These are phyloP conservation scores for Trapa bicornis DNA, from an alignment of 345 rosid genomes.

Conservation along the genomic window DNA sequence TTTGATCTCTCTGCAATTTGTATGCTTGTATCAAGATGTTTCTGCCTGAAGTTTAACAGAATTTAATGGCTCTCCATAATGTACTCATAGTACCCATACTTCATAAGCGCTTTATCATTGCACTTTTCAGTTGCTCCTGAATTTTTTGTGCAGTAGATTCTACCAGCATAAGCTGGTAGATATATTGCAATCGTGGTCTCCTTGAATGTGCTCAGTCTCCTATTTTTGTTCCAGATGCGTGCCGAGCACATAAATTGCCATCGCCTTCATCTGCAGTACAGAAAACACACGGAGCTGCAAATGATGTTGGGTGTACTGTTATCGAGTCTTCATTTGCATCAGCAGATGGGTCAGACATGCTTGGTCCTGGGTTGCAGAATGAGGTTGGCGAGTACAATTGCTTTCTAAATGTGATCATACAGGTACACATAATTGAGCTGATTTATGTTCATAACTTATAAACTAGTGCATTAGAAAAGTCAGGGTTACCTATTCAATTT, in stretches of 20 bases:
- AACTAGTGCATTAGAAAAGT: background rate
- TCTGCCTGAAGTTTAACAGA: background rate
- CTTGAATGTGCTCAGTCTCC: background rate
- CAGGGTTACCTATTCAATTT: background rate
- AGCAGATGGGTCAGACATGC: conserved; percentile 25
- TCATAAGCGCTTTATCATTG: background rate
- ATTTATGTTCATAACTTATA: background rate
- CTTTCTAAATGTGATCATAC: conserved; percentile 94
- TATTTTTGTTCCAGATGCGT: conserved; percentile 30
- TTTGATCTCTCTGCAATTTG: background rate
- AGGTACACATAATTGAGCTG: conserved; percentile 28
- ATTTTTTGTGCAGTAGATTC: too few relatives aligned
- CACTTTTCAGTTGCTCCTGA: background rate
- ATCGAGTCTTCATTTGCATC: conserved; percentile 21
- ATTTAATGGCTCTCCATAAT: background rate
- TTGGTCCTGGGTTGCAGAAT: conserved; percentile 86
- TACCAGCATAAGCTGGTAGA: too few relatives aligned
- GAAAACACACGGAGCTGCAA: conserved; percentile 20
- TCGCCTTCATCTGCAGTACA: conserved; percentile 8
- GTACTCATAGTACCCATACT: background rate
- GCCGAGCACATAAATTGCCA: background rate
- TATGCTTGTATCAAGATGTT: background rate
- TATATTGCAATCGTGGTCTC: background rate
- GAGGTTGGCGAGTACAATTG: conserved; percentile 96
- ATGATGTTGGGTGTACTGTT: conserved; percentile 17